Conservation (phyloP, 163 green algal species). For the Volvox carteri region DNA sequence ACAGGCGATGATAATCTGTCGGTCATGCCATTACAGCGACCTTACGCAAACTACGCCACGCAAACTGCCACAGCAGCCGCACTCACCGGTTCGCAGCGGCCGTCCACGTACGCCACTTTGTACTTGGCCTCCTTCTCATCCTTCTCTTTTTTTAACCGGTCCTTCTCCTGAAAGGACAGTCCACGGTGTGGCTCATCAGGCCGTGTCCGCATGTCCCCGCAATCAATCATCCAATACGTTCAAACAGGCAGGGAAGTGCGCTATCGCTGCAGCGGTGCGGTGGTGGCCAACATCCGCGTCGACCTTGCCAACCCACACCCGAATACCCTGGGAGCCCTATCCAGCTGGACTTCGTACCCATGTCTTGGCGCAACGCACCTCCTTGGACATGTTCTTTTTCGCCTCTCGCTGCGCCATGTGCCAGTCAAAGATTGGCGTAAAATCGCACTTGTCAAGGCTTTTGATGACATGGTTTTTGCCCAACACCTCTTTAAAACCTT, state of each 20-base stretch:
- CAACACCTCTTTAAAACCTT: constrained; percentile 89
- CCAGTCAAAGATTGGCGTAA: constrained; percentile 95
- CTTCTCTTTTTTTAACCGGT: constrained; percentile 85
- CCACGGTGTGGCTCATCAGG: too few species aligned
- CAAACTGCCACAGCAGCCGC: not conserved
- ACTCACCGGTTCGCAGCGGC: constrained; percentile 84
- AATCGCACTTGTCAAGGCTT: constrained; percentile 93
- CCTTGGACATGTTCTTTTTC: constrained; percentile 93
- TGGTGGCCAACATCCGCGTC: too few species aligned
- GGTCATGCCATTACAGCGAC: too few species aligned
- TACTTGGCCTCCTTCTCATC: constrained; percentile 91
- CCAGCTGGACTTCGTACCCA: too few species aligned
- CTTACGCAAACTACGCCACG: not conserved
- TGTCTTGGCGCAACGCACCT: constrained; percentile 73
- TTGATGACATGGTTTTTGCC: constrained; percentile 91
- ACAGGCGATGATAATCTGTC: too few species aligned
- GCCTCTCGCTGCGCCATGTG: constrained; percentile 90
- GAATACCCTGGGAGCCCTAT: not conserved
- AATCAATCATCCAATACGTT: too few species aligned
- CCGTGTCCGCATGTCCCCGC: too few species aligned
- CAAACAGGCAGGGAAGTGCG: too few species aligned
- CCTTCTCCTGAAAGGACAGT: constrained; percentile 88
- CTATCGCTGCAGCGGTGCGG: too few species aligned
- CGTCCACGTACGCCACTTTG: constrained; percentile 93
- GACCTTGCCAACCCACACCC: too few species aligned